Evolutionary conservation across 306 rosid species (phyloP).

Genomic region (Prunus dulcis): DNA sequence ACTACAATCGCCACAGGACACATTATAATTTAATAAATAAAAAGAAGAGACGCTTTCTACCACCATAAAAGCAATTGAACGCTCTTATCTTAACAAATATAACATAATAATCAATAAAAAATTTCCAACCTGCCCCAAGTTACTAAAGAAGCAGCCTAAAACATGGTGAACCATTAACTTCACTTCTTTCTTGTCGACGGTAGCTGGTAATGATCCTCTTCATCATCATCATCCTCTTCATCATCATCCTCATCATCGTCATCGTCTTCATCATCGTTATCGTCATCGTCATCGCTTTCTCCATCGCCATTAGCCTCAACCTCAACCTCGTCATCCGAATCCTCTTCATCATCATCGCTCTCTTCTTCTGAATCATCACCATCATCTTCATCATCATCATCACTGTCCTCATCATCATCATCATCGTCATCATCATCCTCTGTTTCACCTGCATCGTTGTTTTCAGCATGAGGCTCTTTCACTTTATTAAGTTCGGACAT

Average conservation of each 20-base stretch:
- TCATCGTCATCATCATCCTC: not conserved
- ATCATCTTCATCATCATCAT: slow-evolving; percentile 4
- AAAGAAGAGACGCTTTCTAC: not conserved
- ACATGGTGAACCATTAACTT: not conserved
- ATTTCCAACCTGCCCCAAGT: not conserved
- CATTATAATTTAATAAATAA: not conserved
- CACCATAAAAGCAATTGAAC: not conserved
- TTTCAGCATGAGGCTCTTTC: slow-evolving; percentile 19
- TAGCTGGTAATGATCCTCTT: not conserved
- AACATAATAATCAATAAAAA: not conserved
- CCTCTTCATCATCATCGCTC: slow-evolving; percentile 2
- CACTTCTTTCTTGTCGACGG: slow-evolving; percentile 13
- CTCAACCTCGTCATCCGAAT: not conserved
- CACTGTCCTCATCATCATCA: not conserved
- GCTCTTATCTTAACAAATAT: not conserved
- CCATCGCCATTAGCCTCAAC: not conserved
- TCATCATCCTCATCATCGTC: not conserved
- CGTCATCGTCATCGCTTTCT: not conserved
- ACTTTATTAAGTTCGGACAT: slow-evolving; percentile 8
- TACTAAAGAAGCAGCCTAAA: not conserved
- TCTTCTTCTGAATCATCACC: slow-evolving; percentile 12
- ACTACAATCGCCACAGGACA: not conserved
- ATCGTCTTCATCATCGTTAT: not conserved
- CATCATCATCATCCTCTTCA: not conserved
- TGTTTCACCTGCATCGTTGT: slow-evolving; percentile 23